Conservation (phyloP, 2,329 filamentous ascomycete species). For the Xylaria sp. region DNA sequence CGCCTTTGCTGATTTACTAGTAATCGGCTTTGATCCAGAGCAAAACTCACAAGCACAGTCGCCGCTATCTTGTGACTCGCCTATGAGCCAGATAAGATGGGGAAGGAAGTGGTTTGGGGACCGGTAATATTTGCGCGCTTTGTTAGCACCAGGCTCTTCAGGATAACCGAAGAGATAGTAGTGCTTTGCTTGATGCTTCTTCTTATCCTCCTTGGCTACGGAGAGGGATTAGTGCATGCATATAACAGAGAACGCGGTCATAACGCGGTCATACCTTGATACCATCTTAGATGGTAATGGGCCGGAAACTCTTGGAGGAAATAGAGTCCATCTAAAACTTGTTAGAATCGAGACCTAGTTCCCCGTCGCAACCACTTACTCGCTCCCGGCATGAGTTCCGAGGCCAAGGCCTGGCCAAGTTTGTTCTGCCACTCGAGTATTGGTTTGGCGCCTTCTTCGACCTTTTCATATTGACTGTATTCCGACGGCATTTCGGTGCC, state of each 20-base stretch:
- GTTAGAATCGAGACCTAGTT: conserved; percentile 24
- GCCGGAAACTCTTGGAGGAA: conserved; percentile 34
- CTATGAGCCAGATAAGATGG: conserved; percentile 43
- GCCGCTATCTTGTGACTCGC: conserved; percentile 33
- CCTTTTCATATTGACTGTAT: conserved; percentile 34
- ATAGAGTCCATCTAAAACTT: conserved; percentile 26
- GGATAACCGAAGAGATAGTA: conserved; percentile 45
- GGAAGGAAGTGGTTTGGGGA: conserved; percentile 42
- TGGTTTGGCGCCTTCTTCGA: conserved; percentile 30
- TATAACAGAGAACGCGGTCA: background rate
- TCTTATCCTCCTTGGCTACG: conserved; percentile 30
- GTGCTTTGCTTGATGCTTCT: conserved; percentile 31
- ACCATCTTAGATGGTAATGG: conserved; percentile 38
- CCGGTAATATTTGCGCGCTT: conserved; percentile 38
- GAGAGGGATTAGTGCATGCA: conserved; percentile 10
- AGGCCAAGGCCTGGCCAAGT: conserved; percentile 36
- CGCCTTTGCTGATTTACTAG: conserved; percentile 26
- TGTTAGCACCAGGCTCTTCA: conserved; percentile 27
- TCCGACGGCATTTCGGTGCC: conserved; percentile 33
- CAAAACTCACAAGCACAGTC: conserved; percentile 42
- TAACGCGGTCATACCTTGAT: conserved; percentile 32
- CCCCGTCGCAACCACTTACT: conserved; percentile 22
- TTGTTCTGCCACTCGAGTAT: conserved; percentile 39
- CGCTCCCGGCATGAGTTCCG: conserved; percentile 33
- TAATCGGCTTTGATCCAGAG: conserved; percentile 31